Evolutionary conservation across 2,329 filamentous ascomycete genomes (phyloP), one percentile per base, ranked within the genome.

Genomic region (Diaporthe velutina): DNA sequence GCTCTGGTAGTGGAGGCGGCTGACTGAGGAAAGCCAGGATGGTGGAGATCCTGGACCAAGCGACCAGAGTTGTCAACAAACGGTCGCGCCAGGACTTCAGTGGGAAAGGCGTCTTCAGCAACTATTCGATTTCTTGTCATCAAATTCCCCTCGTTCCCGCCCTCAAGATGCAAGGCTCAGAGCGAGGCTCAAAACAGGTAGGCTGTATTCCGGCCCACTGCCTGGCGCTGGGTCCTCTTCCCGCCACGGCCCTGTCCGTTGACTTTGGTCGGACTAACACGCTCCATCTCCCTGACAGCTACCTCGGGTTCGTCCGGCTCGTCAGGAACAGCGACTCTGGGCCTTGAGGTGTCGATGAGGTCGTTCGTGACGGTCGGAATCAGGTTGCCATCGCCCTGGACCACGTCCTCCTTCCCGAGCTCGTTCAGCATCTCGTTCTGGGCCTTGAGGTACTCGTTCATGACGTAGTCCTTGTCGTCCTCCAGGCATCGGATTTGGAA

Each of bases 351-450:
- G 40, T 12, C 60, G 40, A 71, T 33, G 28, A 66, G 35, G 15
- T 42, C 7, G 28, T 74, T 61, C 45, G 55, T 7, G 10, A 45
- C 33, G 22, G 9, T 25, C 28, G 58, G 30, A 15, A 40, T 42
- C 57, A 66, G 48, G n/a, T 15, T 71, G 15, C 66, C 67, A 15
- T 57, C 57, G 7, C 30, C 9, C 57, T 30, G 38, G 38, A 71
- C 30, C 45, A 33, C 33, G 25, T 25, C 57, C 70, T 45, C 30
- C 25, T 64, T 19, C 48, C 19, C 61, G 40, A 57, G 35, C n/a
- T 98, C 70, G 38, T 22, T n/a, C 45, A 70, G 61, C 17, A 76
- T 30, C 50, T 73, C 42, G n/a, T 54, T 35, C 19, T 61, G 70
- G 4, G 61, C 50, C 30, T 45, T 54, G 57, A 66, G 38, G 40